phyloP scores from a whole-genome alignment of 2,329 filamentous ascomycete species.

The Pseudopyricularia cyperi region DNA sequence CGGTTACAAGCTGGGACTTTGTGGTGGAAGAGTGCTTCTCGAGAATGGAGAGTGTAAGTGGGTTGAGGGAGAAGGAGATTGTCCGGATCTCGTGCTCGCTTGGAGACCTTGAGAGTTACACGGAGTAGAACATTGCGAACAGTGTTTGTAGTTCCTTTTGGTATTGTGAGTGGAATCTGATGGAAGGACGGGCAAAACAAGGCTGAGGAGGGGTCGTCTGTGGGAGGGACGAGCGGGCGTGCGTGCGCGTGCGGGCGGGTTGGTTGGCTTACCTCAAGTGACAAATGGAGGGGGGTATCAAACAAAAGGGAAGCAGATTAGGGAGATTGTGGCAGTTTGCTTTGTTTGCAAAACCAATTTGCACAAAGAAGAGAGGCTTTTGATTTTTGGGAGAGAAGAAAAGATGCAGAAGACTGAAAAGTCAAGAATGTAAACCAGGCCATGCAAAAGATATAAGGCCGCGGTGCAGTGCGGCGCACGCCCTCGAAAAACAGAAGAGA shows the following conservation, averaged over 20 bases:
- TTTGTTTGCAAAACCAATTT: not conserved
- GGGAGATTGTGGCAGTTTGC: not conserved
- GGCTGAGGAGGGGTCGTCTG: conserved; percentile 1
- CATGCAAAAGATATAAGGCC: conserved; percentile 1
- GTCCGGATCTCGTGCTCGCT: not conserved
- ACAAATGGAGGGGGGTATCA: not conserved
- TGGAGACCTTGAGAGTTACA: not conserved
- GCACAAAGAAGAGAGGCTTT: not conserved
- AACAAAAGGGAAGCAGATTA: not conserved
- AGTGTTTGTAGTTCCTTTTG: not conserved
- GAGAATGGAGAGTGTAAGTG: not conserved
- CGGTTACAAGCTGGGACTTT: not conserved
- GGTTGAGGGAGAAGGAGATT: not conserved
- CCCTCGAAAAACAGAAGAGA: conserved; percentile 4
- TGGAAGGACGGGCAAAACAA: conserved; percentile 1
- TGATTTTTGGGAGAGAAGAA: not conserved
- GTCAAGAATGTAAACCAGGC: not conserved
- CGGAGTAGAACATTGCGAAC: not conserved
- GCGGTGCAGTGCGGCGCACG: conserved; percentile 1
- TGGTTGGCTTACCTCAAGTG: conserved; percentile 1
- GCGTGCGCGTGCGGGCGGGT: not conserved
- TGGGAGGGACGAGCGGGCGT: not conserved
- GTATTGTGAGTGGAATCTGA: not conserved
- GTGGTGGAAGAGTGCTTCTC: not conserved
- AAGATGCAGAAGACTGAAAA: not conserved